These are phyloP conservation scores for Penicillium desertorum DNA, from an alignment of 495 filamentous ascomycete genomes.

Conservation along the genomic window DNA sequence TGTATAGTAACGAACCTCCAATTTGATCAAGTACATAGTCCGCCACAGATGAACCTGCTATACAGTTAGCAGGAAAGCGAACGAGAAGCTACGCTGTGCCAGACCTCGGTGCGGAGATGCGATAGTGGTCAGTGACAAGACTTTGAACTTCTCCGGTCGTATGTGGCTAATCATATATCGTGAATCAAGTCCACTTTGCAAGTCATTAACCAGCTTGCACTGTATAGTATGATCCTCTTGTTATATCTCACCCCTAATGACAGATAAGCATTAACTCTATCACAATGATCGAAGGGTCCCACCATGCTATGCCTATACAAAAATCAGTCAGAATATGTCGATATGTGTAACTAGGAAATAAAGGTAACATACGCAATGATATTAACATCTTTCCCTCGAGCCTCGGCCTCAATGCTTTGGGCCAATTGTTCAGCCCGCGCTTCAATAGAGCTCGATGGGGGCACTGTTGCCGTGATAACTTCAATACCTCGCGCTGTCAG, in stretches of 20 bases:
- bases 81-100: not conserved
- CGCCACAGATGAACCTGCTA: conserved; percentile 72
- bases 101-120: conserved; percentile 81
- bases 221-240: not conserved
- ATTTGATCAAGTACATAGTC: conserved; percentile 78
- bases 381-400: conserved; percentile 74
- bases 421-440: conserved; percentile 66
- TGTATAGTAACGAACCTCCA: conserved; percentile 37
- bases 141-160: conserved; percentile 66
- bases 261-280: conserved; percentile 5
- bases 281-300: conserved; percentile 17
- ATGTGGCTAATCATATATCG: conserved; percentile 88
- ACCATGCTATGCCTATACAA: conserved; percentile 69
- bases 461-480: conserved; percentile 80
- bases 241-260: conserved; percentile 46
- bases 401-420: conserved; percentile 62
- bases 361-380: conserved; percentile 71
- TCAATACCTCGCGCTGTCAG: conserved; percentile 68
- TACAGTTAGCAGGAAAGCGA: conserved; percentile 5
- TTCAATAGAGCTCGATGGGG: conserved; percentile 77
- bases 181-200: conserved; percentile 76
- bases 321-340: conserved; percentile 16
- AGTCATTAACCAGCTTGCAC: conserved; percentile 30
- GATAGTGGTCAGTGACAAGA: conserved; percentile 81
- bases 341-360: not conserved